Evolutionary conservation across 805 yeast species (phyloP).

Genomic region (Tetrapisispora taiwanensis): DNA sequence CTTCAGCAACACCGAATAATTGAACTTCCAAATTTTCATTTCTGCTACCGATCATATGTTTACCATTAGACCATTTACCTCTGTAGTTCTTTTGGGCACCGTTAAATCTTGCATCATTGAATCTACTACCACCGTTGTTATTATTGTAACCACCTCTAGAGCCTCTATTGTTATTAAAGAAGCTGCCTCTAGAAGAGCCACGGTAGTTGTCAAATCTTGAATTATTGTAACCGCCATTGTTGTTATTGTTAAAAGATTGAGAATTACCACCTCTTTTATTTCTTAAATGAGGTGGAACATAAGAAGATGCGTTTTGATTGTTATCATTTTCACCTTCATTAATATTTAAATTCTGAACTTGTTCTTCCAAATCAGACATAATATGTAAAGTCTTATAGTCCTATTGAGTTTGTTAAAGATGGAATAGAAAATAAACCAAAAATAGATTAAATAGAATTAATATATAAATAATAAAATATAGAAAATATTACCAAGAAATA

Average conservation of each 20-base stretch:
- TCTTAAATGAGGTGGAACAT: slow-evolving; percentile 44
- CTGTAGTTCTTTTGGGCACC: slow-evolving; percentile 39
- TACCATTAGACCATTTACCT: slow-evolving; percentile 82
- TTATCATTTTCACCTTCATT: slow-evolving; percentile 24
- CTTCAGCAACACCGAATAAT: slow-evolving; percentile 68
- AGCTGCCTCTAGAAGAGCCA: slow-evolving; percentile 11
- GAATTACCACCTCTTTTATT: slow-evolving; percentile 19
- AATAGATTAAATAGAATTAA: too few relatives aligned
- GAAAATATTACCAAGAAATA: too few relatives aligned
- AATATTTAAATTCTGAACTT: slow-evolving; percentile 48
- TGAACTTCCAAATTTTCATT: slow-evolving; percentile 65
- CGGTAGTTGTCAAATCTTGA: slow-evolving; percentile 25
- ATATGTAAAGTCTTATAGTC: slow-evolving; percentile 11
- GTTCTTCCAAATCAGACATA: slow-evolving; percentile 51
- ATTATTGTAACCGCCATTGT: slow-evolving; percentile 16
- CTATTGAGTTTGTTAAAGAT: too few relatives aligned
- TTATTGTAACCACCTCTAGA: slow-evolving; percentile 27
- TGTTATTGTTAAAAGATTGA: slow-evolving; percentile 10
- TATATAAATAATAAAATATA: too few relatives aligned
- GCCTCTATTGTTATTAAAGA: slow-evolving; percentile 23
- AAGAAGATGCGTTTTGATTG: slow-evolving; percentile 9
- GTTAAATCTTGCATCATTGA: slow-evolving; percentile 16
- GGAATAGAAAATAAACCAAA: too few relatives aligned
- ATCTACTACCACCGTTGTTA: slow-evolving; percentile 27
- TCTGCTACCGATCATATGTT: slow-evolving; percentile 70